These are phyloP conservation scores for Pyrenophora seminiperda DNA, from an alignment of 2,329 filamentous ascomycete species.

Conservation along the genomic window DNA sequence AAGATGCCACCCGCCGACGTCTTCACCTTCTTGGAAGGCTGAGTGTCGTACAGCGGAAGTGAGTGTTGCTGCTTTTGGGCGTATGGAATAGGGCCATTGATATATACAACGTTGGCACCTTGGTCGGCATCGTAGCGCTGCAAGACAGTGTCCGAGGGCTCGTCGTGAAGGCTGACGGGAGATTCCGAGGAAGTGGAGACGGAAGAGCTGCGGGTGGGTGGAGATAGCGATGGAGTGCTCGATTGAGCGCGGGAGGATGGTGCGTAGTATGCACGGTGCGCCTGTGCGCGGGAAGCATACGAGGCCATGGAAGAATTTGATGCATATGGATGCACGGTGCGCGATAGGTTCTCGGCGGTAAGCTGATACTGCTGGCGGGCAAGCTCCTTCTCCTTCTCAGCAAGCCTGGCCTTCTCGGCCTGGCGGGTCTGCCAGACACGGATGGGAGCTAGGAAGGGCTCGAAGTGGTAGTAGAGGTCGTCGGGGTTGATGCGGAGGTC, in stretches of 20 bases:
- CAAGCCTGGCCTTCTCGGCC: conserved; percentile 59
- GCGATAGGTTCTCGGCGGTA: conserved; percentile 49
- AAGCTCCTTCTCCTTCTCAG: conserved; percentile 51
- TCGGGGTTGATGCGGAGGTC: conserved; percentile 83
- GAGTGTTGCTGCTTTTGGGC: conserved; percentile 40
- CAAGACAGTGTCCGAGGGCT: conserved; percentile 38
- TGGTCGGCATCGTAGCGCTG: conserved; percentile 52
- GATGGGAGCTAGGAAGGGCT: conserved; percentile 86
- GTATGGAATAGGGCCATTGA: conserved; percentile 41
- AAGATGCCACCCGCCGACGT: conserved; percentile 45
- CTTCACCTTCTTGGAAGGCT: conserved; percentile 49
- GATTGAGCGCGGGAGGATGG: conserved; percentile 48
- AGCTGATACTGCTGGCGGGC: conserved; percentile 47
- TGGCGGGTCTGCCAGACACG: conserved; percentile 63
- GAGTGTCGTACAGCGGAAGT: conserved; percentile 47
- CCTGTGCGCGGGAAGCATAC: conserved; percentile 37
- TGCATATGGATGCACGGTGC: conserved; percentile 43
- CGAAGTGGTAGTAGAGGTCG: conserved; percentile 85
- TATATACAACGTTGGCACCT: conserved; percentile 52
- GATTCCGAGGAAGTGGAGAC: conserved; percentile 42
- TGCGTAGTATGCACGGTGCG: conserved; percentile 33
- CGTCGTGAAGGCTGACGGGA: conserved; percentile 43
- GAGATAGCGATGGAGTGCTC: conserved; percentile 57
- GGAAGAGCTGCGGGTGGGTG: conserved; percentile 51
- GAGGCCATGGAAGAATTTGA: conserved; percentile 41